phyloP scores from a whole-genome alignment of 306 rosid genomes.

The Macrotyloma uniflorum region DNA sequence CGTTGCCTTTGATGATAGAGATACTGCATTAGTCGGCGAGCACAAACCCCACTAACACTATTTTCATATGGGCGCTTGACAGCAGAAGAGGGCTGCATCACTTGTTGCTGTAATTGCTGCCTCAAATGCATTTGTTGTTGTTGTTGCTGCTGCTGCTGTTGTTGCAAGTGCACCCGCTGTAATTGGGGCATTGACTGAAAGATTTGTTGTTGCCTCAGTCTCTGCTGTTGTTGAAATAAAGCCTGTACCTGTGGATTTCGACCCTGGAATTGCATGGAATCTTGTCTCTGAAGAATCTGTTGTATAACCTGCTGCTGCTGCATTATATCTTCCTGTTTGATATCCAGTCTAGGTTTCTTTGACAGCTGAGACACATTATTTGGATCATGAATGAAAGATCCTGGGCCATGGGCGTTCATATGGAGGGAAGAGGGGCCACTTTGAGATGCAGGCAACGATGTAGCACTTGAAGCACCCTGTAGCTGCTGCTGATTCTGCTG shows the following conservation, averaged over 20 bases:
- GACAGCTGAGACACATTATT: conserved; percentile 60
- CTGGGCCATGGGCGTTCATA: conserved; percentile 62
- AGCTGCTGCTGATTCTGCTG: conserved; percentile 70
- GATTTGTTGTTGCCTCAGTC: conserved; percentile 64
- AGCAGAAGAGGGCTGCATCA: conserved; percentile 62
- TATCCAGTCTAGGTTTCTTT: conserved; percentile 85
- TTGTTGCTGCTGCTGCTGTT: conserved; percentile 41
- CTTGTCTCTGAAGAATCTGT: conserved; percentile 90
- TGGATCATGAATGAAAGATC: conserved; percentile 79
- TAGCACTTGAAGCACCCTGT: conserved; percentile 76
- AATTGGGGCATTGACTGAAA: conserved; percentile 86
- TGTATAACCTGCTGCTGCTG: conserved; percentile 85
- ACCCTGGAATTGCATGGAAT: conserved; percentile 72
- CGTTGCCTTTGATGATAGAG: conserved; percentile 93
- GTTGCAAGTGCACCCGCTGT: conserved; percentile 80
- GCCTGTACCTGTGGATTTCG: conserved; percentile 82
- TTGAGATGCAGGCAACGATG: conserved; percentile 67
- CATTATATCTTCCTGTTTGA: conserved; percentile 82
- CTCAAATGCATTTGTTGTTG: conserved; percentile 80
- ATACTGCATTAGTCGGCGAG: conserved; percentile 96
- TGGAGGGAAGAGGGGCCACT: conserved; percentile 59
- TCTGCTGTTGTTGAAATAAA: conserved; percentile 75
- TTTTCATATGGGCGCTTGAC: conserved; percentile 79
- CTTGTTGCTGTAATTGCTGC: conserved; percentile 90
- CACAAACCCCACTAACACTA: conserved; percentile 87